Evolutionary conservation across 1,284 basidiomycete species (phyloP).

Genomic region (Ceratobasidium sp.): DNA sequence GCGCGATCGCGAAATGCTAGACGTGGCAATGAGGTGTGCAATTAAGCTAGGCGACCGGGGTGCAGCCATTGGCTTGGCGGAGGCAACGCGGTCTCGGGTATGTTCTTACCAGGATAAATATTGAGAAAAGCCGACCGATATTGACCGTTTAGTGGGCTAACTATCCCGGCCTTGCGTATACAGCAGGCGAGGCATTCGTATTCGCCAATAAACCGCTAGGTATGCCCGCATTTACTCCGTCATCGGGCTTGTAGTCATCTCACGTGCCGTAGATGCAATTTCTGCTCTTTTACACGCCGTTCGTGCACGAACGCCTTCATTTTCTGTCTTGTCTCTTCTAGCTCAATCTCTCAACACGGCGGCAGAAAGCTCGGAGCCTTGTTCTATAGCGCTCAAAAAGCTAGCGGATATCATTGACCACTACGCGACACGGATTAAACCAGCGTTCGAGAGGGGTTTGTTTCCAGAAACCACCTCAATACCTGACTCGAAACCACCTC

Average conservation of each 20-base stretch:
- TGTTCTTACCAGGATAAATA: constrained; percentile 6
- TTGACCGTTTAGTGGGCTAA: constrained; percentile 42
- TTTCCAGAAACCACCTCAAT: constrained; percentile 4
- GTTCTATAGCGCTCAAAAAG: background rate
- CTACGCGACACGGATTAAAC: constrained; percentile 27
- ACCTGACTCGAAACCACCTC: background rate
- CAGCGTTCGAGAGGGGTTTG: constrained; percentile 27
- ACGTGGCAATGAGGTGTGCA: constrained; percentile 50
- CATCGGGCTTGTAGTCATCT: background rate
- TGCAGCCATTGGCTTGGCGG: constrained; percentile 42
- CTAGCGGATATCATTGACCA: constrained; percentile 7
- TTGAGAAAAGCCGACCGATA: background rate
- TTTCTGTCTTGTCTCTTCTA: constrained; percentile 36
- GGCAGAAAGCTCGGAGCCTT: background rate
- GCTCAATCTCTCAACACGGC: constrained; percentile 18
- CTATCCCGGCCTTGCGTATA: constrained; percentile 41
- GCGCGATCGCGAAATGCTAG: constrained; percentile 48
- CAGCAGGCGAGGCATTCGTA: constrained; percentile 48
- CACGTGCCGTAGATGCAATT: constrained; percentile 45
- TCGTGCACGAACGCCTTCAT: constrained; percentile 17
- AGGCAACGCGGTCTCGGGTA: constrained; percentile 44
- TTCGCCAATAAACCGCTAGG: constrained; percentile 47
- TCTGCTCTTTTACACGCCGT: constrained; percentile 41
- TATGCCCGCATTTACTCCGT: background rate
- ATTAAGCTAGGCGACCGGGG: constrained; percentile 40